phyloP scores from a whole-genome alignment of 306 rosid genomes.

The Canavalia ensiformis region DNA sequence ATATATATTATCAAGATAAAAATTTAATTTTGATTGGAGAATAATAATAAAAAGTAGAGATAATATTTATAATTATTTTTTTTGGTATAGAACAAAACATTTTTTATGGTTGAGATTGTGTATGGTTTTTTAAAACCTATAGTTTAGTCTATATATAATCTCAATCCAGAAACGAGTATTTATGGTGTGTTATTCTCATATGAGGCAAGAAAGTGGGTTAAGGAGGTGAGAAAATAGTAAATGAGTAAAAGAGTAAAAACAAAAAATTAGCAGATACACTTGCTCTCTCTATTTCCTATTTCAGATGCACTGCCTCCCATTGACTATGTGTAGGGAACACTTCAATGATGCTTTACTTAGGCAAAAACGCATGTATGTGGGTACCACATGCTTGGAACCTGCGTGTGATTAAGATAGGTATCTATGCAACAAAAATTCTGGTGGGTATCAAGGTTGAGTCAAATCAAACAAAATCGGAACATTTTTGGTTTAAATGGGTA shows the following conservation, averaged over 20 bases:
- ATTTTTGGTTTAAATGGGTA: neutral
- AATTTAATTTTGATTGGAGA: too few species aligned
- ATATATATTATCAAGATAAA: too few species aligned
- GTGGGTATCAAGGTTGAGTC: slow-evolving; percentile 17
- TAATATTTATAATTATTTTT: neutral
- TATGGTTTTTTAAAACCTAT: neutral
- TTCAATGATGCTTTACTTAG: slow-evolving; percentile 28
- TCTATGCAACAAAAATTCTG: slow-evolving; percentile 5
- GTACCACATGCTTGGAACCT: neutral
- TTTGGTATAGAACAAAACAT: neutral
- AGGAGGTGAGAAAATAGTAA: slow-evolving; percentile 62
- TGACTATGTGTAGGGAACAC: slow-evolving; percentile 33
- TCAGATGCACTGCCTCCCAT: slow-evolving; percentile 35
- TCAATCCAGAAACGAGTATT: slow-evolving; percentile 26
- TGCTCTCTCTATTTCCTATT: slow-evolving; percentile 23
- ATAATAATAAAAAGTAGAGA: too few species aligned
- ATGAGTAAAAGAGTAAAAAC: slow-evolving; percentile 49
- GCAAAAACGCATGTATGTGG: slow-evolving; percentile 10
- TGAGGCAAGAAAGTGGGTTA: slow-evolving; percentile 50
- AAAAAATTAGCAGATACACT: slow-evolving; percentile 41
- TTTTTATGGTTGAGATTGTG: slow-evolving; percentile 14
- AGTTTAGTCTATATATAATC: too few species aligned
- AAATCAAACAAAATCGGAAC: neutral
- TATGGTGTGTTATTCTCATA: neutral
- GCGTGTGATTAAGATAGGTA: slow-evolving; percentile 12